Evolutionary conservation across 2,329 filamentous ascomycete species (phyloP).

Genomic region (Aschersonia sp.): DNA sequence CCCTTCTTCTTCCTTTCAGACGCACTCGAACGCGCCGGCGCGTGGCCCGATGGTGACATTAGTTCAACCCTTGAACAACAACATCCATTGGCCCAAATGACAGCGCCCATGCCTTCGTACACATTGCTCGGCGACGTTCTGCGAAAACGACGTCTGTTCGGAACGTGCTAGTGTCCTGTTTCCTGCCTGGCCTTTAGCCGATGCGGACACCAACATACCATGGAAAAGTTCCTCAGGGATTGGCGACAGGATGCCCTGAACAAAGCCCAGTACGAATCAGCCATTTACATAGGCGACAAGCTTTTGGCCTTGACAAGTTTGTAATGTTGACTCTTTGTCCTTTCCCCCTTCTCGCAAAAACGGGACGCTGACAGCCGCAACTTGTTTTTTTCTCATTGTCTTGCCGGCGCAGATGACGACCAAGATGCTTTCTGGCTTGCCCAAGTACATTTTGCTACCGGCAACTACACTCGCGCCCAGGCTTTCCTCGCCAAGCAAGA

Average conservation of each 20-base stretch:
- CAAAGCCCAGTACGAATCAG: conserved; percentile 90
- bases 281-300: conserved; percentile 96
- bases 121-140: background rate
- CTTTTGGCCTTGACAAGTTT: conserved; percentile 82
- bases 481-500: conserved; percentile 74
- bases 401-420: conserved; percentile 54
- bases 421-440: conserved; percentile 94
- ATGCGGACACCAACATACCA: conserved; percentile 21
- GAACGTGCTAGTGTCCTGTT: background rate
- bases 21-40: too few relatives aligned
- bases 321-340: conserved; percentile 13
- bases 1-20: too few relatives aligned
- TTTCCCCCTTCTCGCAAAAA: background rate
- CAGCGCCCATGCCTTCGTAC: background rate
- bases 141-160: background rate
- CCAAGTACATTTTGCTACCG: conserved; percentile 92
- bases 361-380: background rate
- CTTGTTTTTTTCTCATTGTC: background rate
- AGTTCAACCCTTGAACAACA: too few relatives aligned
- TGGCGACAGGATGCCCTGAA: conserved; percentile 94
- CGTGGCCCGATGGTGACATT: too few relatives aligned
- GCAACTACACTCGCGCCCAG: conserved; percentile 86
- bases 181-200: conserved; percentile 2
- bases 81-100: too few relatives aligned
- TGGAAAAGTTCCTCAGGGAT: conserved; percentile 87